Conservation (phyloP, 169 alveolate genomes). For the Fabrea salina region DNA sequence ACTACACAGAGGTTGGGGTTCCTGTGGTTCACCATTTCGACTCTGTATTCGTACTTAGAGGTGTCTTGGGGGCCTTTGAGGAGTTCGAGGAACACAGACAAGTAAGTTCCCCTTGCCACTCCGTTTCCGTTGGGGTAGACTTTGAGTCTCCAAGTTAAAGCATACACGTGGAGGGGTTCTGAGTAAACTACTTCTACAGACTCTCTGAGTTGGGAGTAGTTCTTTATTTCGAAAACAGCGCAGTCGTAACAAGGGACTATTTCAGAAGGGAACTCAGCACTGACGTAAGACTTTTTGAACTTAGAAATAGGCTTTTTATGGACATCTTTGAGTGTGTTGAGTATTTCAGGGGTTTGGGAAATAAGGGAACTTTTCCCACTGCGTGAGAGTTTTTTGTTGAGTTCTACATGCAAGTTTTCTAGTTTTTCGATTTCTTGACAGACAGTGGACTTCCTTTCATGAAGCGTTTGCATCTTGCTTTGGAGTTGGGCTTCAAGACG, state of each 20-base stretch:
- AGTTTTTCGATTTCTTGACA: constrained; percentile 48
- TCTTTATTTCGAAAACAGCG: constrained; percentile 60
- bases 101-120: constrained; percentile 63
- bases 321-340: constrained; percentile 56
- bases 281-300: constrained; percentile 28
- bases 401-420: constrained; percentile 39
- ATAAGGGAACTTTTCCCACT: constrained; percentile 65
- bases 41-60: constrained; percentile 76
- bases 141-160: constrained; percentile 79
- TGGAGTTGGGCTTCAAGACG: constrained; percentile 41
- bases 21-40: constrained; percentile 77
- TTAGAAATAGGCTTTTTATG: constrained; percentile 48
- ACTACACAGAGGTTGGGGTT: constrained; percentile 36
- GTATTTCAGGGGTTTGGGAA: constrained; percentile 48
- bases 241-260: constrained; percentile 73
- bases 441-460: constrained; percentile 28
- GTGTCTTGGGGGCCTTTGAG: constrained; percentile 62
- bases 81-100: constrained; percentile 82
- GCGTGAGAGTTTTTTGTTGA: constrained; percentile 37
- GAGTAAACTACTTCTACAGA: constrained; percentile 71
- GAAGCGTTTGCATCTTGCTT: constrained; percentile 41
- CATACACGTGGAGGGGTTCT: constrained; percentile 61
- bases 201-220: constrained; percentile 52
- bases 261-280: constrained; percentile 53
- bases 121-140: constrained; percentile 86